Conservation (phyloP, 2,329 filamentous ascomycete genomes). For the Biscogniauxia marginata region DNA sequence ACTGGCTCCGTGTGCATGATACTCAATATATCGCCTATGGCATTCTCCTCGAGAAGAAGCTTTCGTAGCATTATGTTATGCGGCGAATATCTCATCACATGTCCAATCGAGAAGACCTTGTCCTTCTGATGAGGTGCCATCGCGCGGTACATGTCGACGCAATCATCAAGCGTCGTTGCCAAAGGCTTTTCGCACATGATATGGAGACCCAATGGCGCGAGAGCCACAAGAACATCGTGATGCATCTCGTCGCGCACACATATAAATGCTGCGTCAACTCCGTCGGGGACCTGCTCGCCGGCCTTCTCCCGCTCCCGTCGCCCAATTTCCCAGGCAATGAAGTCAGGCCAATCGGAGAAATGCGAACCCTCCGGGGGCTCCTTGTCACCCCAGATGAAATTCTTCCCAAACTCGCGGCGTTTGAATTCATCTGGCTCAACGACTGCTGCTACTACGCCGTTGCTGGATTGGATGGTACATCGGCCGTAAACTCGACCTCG, state of each 20-base stretch:
- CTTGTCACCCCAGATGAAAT: conserved; percentile 67
- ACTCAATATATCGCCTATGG: conserved; percentile 81
- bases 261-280: conserved; percentile 62
- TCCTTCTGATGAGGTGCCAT: conserved; percentile 39
- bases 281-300: conserved; percentile 48
- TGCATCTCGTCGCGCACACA: conserved; percentile 87
- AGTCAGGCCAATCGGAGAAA: conserved; percentile 74
- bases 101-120: conserved; percentile 81
- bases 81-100: conserved; percentile 89
- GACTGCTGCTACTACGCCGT: conserved; percentile 71
- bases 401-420: conserved; percentile 65
- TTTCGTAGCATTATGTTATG: conserved; percentile 85
- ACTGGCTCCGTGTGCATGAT: conserved; percentile 92
- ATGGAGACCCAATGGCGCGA: conserved; percentile 71
- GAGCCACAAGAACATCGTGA: conserved; percentile 71
- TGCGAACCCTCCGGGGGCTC: conserved; percentile 59
- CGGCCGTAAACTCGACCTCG: conserved; percentile 73
- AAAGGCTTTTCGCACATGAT: conserved; percentile 96
- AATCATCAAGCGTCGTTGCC: conserved; percentile 75
- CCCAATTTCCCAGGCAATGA: conserved; percentile 67
- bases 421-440: conserved; percentile 81
- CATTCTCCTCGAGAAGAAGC: conserved; percentile 69
- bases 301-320: conserved; percentile 55
- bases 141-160: conserved; percentile 68
- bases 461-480: conserved; percentile 62